Percentiles rank a stretch among this genome's conserved stretches.
phyloP scores from a whole-genome alignment of 768 basidiomycete genomes.

The Naganishia randhawae region DNA sequence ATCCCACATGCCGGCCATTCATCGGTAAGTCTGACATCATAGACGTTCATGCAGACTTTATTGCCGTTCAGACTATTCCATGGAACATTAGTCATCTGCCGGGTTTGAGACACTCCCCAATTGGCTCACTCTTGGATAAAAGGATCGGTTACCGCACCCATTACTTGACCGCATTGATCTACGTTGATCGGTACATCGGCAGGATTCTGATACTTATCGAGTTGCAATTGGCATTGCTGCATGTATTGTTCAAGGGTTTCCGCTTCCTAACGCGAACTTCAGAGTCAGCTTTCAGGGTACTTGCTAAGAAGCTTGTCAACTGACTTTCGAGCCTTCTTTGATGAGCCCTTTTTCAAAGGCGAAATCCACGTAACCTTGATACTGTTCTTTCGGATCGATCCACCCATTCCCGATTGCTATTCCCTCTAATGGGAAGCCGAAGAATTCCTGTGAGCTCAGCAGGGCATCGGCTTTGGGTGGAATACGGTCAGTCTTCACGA shows the following conservation, averaged over 20 bases:
- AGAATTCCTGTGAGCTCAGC: conserved; percentile 57
- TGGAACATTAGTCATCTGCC: background rate
- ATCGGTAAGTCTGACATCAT: conserved; percentile 89
- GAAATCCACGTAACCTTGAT: conserved; percentile 83
- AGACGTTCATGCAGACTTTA: conserved; percentile 83
- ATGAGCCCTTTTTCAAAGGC: conserved; percentile 73
- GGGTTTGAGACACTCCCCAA: background rate
- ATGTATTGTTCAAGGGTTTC: conserved; percentile 59
- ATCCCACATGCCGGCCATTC: conserved; percentile 70
- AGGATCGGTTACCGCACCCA: conserved; percentile 52
- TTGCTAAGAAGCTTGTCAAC: conserved; percentile 31
- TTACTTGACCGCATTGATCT: conserved; percentile 61
- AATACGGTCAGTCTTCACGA: background rate
- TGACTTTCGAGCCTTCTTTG: conserved; percentile 66
- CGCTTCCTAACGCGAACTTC: conserved; percentile 56
- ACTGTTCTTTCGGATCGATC: conserved; percentile 87
- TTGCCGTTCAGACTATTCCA: conserved; percentile 62
- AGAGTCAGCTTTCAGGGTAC: background rate
- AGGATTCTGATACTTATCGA: conserved; percentile 44
- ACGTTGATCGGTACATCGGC: conserved; percentile 55
- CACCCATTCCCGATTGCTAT: conserved; percentile 95
- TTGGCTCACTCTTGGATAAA: conserved; percentile 51
- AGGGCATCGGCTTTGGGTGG: conserved; percentile 66
- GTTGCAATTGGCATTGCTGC: conserved; percentile 60
- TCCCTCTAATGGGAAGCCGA: conserved; percentile 67